Evolutionary conservation across 192 early-diverging fungal genomes (phyloP).

Genomic region (Gryganskiella cystojenkinii): DNA sequence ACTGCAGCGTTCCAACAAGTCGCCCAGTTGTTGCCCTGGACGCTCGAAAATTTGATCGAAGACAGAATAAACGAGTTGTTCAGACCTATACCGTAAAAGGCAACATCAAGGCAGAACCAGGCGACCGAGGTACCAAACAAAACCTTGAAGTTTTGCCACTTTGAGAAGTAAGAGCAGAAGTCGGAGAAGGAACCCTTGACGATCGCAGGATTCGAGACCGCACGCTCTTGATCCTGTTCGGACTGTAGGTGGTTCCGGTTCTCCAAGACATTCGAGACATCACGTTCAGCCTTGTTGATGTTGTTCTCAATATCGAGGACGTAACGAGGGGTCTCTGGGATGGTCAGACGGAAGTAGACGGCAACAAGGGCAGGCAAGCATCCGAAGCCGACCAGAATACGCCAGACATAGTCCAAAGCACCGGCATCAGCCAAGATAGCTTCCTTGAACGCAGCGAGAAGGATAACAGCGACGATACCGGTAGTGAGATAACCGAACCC

Average conservation of each 20-base stretch:
- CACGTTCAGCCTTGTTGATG: conserved; percentile 32
- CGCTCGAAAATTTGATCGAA: conserved; percentile 12
- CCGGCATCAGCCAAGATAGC: conserved; percentile 65
- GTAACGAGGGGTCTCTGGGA: conserved; percentile 92
- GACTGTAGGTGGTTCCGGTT: conserved; percentile 33
- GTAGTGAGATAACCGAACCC: conserved; percentile 91
- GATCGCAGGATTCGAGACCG: neutral
- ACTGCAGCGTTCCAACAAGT: conserved; percentile 40
- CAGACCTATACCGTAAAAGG: conserved; percentile 54
- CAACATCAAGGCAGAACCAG: conserved; percentile 77
- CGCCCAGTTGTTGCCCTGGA: conserved; percentile 9
- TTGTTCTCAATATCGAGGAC: conserved; percentile 57
- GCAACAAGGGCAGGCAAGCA: conserved; percentile 82
- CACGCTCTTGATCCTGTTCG: neutral
- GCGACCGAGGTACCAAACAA: conserved; percentile 72
- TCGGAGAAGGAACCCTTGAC: conserved; percentile 10
- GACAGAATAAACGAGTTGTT: conserved; percentile 47
- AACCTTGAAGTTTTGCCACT: conserved; percentile 77
- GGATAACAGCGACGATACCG: conserved; percentile 77
- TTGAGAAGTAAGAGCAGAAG: conserved; percentile 63
- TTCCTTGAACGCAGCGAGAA: conserved; percentile 78
- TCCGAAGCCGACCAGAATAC: conserved; percentile 81
- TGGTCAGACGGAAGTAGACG: conserved; percentile 87
- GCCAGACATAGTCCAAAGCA: conserved; percentile 88
- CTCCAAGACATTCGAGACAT: conserved; percentile 37